Conservation (phyloP, 1,139 yeast genomes). For the Debaryomyces subglobosus region DNA sequence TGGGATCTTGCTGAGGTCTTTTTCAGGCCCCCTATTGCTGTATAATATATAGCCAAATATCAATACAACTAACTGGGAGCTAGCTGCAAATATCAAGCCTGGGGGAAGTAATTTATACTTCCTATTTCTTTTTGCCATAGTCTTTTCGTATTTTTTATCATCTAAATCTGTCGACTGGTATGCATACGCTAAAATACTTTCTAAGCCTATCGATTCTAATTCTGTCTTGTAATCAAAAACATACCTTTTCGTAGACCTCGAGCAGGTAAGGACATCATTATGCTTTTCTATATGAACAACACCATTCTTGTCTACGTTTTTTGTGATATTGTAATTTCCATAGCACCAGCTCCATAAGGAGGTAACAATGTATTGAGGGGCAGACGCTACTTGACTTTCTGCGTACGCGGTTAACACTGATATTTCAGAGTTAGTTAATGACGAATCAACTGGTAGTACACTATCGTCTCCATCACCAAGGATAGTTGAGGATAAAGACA, state of each 20-base stretch:
- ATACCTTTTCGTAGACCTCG: slow-evolving; percentile 17
- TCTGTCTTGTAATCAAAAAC: slow-evolving; percentile 51
- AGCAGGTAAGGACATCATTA: slow-evolving; percentile 28
- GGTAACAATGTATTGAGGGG: slow-evolving; percentile 53
- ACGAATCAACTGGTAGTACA: slow-evolving; percentile 34
- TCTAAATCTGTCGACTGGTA: slow-evolving; percentile 24
- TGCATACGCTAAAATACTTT: slow-evolving; percentile 53
- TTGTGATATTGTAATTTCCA: slow-evolving; percentile 40
- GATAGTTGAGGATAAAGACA: slow-evolving; percentile 23
- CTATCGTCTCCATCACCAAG: slow-evolving; percentile 17
- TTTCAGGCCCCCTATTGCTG: slow-evolving; percentile 31
- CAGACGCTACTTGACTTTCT: slow-evolving; percentile 45
- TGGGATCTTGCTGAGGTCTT: slow-evolving; percentile 35
- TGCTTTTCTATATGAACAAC: slow-evolving; percentile 13
- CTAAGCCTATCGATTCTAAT: slow-evolving; percentile 42
- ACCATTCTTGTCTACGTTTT: slow-evolving; percentile 19
- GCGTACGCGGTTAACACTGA: slow-evolving; percentile 50
- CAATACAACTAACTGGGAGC: slow-evolving; percentile 29
- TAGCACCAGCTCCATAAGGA: slow-evolving; percentile 52
- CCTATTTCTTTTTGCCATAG: slow-evolving; percentile 21
- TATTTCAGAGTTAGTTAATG: slow-evolving; percentile 56
- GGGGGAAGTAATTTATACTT: slow-evolving; percentile 26
- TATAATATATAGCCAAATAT: slow-evolving; percentile 38
- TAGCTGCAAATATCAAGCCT: slow-evolving; percentile 28
- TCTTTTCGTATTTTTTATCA: slow-evolving; percentile 22